phyloP scores from a whole-genome alignment of 2,329 filamentous ascomycete species.

The Monilinia fructicola region DNA sequence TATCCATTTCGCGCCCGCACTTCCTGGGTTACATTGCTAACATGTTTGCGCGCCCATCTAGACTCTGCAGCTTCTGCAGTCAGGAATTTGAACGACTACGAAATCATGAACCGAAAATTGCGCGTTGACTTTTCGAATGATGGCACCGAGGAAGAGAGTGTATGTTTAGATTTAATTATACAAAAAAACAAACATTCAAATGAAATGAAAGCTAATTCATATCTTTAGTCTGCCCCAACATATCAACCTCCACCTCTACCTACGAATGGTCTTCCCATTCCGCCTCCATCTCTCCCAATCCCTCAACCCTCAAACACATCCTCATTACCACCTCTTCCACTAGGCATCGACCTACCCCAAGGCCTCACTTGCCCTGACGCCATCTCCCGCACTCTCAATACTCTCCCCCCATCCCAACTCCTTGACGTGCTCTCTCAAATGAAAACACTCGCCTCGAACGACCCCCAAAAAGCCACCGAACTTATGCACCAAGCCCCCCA shows the following conservation, averaged over 20 bases:
- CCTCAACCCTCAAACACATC: slow-evolving; percentile 43
- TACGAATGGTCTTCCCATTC: slow-evolving; percentile 38
- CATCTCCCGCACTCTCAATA: slow-evolving; percentile 86
- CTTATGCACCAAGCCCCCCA: slow-evolving; percentile 87
- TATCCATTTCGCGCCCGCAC: slow-evolving; percentile 14
- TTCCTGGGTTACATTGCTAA: slow-evolving; percentile 18
- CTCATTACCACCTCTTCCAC: slow-evolving; percentile 75
- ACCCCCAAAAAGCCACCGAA: slow-evolving; percentile 81
- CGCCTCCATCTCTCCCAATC: slow-evolving; percentile 37
- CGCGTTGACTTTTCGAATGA: slow-evolving; percentile 96
- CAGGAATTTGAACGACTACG: slow-evolving; percentile 90
- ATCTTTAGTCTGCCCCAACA: slow-evolving; percentile 7
- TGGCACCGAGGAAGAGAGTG: slow-evolving; percentile 61
- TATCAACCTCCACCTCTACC: slow-evolving; percentile 23
- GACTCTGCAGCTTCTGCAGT: slow-evolving; percentile 88
- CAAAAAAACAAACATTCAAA: not conserved
- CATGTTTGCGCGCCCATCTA: slow-evolving; percentile 36
- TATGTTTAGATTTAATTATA: slow-evolving; percentile 19
- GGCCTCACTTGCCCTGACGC: slow-evolving; percentile 84
- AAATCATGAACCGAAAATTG: slow-evolving; percentile 91
- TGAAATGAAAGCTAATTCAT: slow-evolving; percentile 1
- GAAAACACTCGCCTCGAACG: slow-evolving; percentile 81
- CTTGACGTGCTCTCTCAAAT: slow-evolving; percentile 93
- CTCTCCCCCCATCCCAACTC: slow-evolving; percentile 81
- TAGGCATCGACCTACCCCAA: slow-evolving; percentile 79